phyloP scores from a whole-genome alignment of 2,329 filamentous ascomycete species.

The Cytospora schulzeri region DNA sequence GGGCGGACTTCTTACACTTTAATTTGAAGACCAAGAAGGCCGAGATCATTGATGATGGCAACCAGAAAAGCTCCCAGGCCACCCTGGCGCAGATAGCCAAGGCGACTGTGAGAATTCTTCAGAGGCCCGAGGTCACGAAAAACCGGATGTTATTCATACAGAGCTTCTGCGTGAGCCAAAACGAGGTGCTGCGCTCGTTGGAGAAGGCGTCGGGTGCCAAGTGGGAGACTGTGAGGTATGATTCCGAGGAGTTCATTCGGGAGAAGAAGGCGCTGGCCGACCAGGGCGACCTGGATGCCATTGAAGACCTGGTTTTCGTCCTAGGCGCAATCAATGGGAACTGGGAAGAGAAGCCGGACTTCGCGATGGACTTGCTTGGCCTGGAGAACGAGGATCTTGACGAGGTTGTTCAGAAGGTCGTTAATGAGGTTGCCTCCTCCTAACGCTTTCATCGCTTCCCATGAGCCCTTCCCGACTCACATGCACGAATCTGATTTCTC shows the following conservation, averaged over 20 bases:
- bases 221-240: slow-evolving; percentile 37
- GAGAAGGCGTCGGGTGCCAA: slow-evolving; percentile 37
- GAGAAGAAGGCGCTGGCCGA: slow-evolving; percentile 42
- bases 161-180: slow-evolving; percentile 44
- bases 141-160: slow-evolving; percentile 43
- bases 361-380: slow-evolving; percentile 50
- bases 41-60: slow-evolving; percentile 41
- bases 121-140: slow-evolving; percentile 33
- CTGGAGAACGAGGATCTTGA: slow-evolving; percentile 51
- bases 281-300: slow-evolving; percentile 40
- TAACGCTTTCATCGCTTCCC: slow-evolving; percentile 16
- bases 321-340: slow-evolving; percentile 51
- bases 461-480: slow-evolving; percentile 1
- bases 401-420: slow-evolving; percentile 40
- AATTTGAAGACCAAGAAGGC: slow-evolving; percentile 35
- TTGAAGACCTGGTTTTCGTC: slow-evolving; percentile 53
- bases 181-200: slow-evolving; percentile 38
- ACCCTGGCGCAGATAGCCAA: slow-evolving; percentile 40
- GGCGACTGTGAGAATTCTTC: slow-evolving; percentile 39
- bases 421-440: slow-evolving; percentile 27
- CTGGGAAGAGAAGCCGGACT: slow-evolving; percentile 48
- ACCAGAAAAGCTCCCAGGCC: slow-evolving; percentile 37
- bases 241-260: slow-evolving; percentile 45
- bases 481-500: slow-evolving; percentile 47
- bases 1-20: slow-evolving; percentile 41